A percentile compares a stretch with the other conserved stretches of the same genome.
These are phyloP conservation scores for Suillus variegatus DNA, from an alignment of 768 basidiomycete genomes.

Conservation along the genomic window DNA sequence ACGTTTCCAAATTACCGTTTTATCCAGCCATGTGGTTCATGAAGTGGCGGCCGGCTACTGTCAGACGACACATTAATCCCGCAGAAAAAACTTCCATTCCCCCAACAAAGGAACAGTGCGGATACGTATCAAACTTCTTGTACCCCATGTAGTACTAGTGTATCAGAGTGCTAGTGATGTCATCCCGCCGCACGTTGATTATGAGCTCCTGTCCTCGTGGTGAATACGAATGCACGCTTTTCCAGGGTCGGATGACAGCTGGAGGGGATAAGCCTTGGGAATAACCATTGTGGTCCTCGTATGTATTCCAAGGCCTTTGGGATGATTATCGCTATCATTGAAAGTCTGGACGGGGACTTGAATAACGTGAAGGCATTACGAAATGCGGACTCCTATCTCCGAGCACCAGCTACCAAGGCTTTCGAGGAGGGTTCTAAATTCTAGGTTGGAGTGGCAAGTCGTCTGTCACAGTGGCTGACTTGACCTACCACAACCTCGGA, in stretches of 20 bases:
- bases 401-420: too few species aligned
- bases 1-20: neutral
- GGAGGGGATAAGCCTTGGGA: neutral
- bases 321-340: too few species aligned
- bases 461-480: too few species aligned
- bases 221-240: neutral
- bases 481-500: too few species aligned
- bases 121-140: neutral
- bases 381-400: too few species aligned
- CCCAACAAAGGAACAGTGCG: neutral
- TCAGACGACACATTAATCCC: slow-evolving; percentile 1
- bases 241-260: neutral
- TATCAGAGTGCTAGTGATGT: too few species aligned
- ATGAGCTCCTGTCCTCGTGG: neutral
- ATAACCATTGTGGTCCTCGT: neutral
- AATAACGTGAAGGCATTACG: neutral
- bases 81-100: neutral
- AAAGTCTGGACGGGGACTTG: neutral
- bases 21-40: too few species aligned
- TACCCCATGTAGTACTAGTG: neutral
- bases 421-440: too few species aligned
- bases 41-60: neutral
- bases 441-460: too few species aligned
- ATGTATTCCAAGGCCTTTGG: too few species aligned
- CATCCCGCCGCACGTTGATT: neutral